Percentiles rank a stretch among this genome's conserved stretches.
Evolutionary conservation across 768 basidiomycete genomes (phyloP).

Genomic region (Floccularia luteovirens): DNA sequence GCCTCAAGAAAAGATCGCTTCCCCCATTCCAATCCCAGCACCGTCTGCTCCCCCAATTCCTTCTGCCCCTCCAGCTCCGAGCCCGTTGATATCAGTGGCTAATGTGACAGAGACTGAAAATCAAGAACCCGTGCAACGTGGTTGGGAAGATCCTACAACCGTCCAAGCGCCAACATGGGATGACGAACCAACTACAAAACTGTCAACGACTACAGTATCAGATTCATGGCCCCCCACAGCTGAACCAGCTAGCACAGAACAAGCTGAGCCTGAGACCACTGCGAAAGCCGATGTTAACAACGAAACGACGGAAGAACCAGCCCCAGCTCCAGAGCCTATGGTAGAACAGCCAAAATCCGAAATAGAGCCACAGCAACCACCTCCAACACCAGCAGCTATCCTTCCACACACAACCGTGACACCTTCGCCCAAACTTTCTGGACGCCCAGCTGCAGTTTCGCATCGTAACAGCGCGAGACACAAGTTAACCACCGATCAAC

Average conservation of each 20-base stretch:
- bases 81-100: neutral
- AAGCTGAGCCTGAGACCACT: conserved; percentile 13
- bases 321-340: conserved; percentile 16
- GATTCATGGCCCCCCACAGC: conserved; percentile 27
- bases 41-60: conserved; percentile 20
- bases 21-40: conserved; percentile 27
- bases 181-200: conserved; percentile 45
- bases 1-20: conserved; percentile 57
- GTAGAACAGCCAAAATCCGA: conserved; percentile 15
- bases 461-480: conserved; percentile 56
- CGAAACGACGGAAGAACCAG: conserved; percentile 19
- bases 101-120: conserved; percentile 22
- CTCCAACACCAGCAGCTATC: conserved; percentile 22
- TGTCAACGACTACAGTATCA: conserved; percentile 16
- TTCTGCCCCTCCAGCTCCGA: conserved; percentile 17
- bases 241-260: conserved; percentile 9
- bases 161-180: conserved; percentile 65
- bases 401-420: conserved; percentile 29
- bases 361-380: conserved; percentile 18
- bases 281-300: conserved; percentile 11
- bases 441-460: conserved; percentile 42
- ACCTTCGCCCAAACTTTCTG: conserved; percentile 42
- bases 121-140: conserved; percentile 24
- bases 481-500: conserved; percentile 69
- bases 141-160: conserved; percentile 73